phyloP scores from a whole-genome alignment of 2,329 filamentous ascomycete species.

The Sarocladium brachiariae region DNA sequence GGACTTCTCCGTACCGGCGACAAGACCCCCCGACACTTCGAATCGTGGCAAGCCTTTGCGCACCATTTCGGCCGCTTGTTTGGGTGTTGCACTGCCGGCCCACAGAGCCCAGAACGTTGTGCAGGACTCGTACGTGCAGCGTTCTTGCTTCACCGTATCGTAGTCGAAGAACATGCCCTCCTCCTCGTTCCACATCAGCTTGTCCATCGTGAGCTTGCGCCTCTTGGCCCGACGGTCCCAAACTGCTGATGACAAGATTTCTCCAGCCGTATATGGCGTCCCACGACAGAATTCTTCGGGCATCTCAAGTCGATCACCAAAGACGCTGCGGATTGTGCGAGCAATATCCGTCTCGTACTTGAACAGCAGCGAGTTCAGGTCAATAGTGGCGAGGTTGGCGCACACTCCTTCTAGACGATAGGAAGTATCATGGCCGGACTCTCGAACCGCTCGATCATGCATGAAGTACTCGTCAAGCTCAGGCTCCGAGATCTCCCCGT shows the following conservation, averaged over 20 bases:
- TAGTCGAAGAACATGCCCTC: conserved; percentile 99
- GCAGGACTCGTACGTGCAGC: conserved; percentile 78
- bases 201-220: conserved; percentile 80
- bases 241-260: conserved; percentile 71
- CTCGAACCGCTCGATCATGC: conserved; percentile 90
- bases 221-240: conserved; percentile 88
- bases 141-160: conserved; percentile 73
- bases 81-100: conserved; percentile 80
- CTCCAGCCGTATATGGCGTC: conserved; percentile 53
- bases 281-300: conserved; percentile 74
- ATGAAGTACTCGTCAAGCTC: conserved; percentile 93
- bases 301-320: conserved; percentile 75
- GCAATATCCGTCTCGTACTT: conserved; percentile 96
- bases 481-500: conserved; percentile 67
- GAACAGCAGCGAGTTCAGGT: conserved; percentile 90
- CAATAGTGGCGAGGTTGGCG: conserved; percentile 85
- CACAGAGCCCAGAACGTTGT: conserved; percentile 98
- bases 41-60: conserved; percentile 76
- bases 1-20: conserved; percentile 85
- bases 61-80: conserved; percentile 80
- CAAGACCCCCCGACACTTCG: conserved; percentile 78
- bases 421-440: conserved; percentile 93
- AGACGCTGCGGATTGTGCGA: conserved; percentile 74
- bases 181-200: conserved; percentile 87
- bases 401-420: conserved; percentile 87